phyloP scores from a whole-genome alignment of 2,329 filamentous ascomycete genomes.

The Arthrobotrys sinensis region DNA sequence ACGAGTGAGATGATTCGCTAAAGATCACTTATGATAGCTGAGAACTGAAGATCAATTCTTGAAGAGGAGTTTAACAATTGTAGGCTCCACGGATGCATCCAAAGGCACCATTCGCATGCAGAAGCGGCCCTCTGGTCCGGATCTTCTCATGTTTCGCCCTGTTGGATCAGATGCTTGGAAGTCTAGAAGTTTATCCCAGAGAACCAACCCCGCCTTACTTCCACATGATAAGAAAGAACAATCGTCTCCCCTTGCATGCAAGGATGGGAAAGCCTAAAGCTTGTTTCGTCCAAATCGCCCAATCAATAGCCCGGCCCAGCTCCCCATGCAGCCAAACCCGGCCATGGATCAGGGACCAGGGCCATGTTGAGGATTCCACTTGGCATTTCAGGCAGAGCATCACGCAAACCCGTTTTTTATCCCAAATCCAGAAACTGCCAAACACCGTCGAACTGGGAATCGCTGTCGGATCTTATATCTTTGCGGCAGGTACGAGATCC shows the following conservation, averaged over 20 bases:
- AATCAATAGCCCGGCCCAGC: constrained; percentile 29
- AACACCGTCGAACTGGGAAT: constrained; percentile 42
- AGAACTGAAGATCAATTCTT: constrained; percentile 44
- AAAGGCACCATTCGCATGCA: constrained; percentile 25
- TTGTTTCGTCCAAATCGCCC: constrained; percentile 42
- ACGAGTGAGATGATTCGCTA: constrained; percentile 26
- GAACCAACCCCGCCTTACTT: constrained; percentile 3
- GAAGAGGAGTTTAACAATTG: constrained; percentile 30
- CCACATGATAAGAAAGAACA: constrained; percentile 43
- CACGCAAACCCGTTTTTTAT: constrained; percentile 61
- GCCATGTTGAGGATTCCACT: constrained; percentile 30
- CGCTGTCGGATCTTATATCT: constrained; percentile 53
- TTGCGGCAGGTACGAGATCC: constrained; percentile 56
- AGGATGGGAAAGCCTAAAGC: constrained; percentile 47
- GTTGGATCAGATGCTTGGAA: constrained; percentile 12
- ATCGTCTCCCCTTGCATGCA: constrained; percentile 32
- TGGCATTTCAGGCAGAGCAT: constrained; percentile 62
- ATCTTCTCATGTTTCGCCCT: background rate
- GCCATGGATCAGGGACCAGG: constrained; percentile 40
- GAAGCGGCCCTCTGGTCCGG: constrained; percentile 12
- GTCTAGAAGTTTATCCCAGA: constrained; percentile 27
- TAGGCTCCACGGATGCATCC: constrained; percentile 34
- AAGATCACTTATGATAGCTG: constrained; percentile 25
- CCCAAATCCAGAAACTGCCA: constrained; percentile 61
- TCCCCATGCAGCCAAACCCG: constrained; percentile 31